These are phyloP conservation scores for Eutrema yunnanense DNA, from an alignment of 345 rosid species.

Conservation along the genomic window DNA sequence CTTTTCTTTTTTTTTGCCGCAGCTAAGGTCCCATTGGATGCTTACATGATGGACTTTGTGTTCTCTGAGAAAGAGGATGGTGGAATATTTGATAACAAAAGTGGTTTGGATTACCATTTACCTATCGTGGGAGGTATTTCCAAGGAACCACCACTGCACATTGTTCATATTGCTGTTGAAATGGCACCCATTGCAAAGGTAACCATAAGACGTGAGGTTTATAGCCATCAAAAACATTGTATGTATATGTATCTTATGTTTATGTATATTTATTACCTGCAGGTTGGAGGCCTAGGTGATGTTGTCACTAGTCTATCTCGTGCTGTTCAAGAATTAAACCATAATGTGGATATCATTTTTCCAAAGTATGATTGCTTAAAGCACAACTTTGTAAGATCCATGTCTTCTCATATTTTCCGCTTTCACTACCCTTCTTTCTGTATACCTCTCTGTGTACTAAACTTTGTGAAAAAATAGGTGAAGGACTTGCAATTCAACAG, in stretches of 20 bases:
- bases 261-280: conserved; percentile 24
- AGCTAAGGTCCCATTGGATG: conserved; percentile 92
- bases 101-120: conserved; percentile 78
- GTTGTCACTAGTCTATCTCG: conserved; percentile 97
- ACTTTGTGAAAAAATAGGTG: conserved; percentile 40
- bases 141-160: conserved; percentile 83
- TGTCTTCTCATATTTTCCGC: background rate
- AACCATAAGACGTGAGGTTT: background rate
- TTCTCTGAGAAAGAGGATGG: conserved; percentile 91
- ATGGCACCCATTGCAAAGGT: conserved; percentile 99
- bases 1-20: conserved; percentile 29
- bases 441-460: conserved; percentile 1
- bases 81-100: conserved; percentile 70
- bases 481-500: conserved; percentile 55
- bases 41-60: conserved; percentile 93
- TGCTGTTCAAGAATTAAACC: conserved; percentile 90
- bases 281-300: conserved; percentile 99
- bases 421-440: background rate
- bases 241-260: background rate
- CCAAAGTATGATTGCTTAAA: conserved; percentile 92
- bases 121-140: conserved; percentile 69
- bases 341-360: conserved; percentile 75
- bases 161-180: conserved; percentile 92
- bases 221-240: background rate
- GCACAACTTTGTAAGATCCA: conserved; percentile 58